phyloP scores from a whole-genome alignment of 1,139 yeast genomes.

The Geotrichum bryndzae region DNA sequence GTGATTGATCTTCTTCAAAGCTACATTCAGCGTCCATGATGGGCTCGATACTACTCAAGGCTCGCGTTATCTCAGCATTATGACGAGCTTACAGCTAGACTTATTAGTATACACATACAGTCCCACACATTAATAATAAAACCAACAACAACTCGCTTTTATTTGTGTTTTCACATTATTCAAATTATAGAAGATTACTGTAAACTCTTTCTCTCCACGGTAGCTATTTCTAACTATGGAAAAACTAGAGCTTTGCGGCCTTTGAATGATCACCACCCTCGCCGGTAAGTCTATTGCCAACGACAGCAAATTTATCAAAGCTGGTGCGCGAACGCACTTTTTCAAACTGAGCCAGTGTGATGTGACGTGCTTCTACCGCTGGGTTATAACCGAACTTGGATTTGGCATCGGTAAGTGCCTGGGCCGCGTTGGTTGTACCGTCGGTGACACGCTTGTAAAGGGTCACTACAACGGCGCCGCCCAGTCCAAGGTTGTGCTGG shows the following conservation, averaged over 20 bases:
- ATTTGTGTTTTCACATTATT: no score
- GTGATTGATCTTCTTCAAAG: neutral
- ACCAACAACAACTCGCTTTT: no score
- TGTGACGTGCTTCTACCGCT: constrained; percentile 28
- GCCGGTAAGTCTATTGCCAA: constrained; percentile 16
- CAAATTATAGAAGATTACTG: neutral
- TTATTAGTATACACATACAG: no score
- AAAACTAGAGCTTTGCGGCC: neutral
- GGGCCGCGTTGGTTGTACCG: constrained; percentile 19
- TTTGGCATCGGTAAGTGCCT: constrained; percentile 9
- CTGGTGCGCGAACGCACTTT: constrained; percentile 7
- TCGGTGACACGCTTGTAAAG: constrained; percentile 28
- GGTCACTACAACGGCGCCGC: constrained; percentile 29
- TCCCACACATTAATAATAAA: no score
- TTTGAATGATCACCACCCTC: neutral
- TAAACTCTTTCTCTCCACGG: no score
- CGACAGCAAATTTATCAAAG: constrained; percentile 12
- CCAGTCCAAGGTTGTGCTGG: constrained; percentile 32
- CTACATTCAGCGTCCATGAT: neutral
- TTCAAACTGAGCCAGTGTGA: constrained; percentile 20
- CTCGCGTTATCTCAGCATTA: neutral
- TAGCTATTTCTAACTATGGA: no score
- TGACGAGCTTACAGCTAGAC: no score
- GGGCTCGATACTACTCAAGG: neutral
- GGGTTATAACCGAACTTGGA: constrained; percentile 31